Conservation (phyloP, 2,329 filamentous ascomycete genomes). For the Tolypocladium sp. region DNA sequence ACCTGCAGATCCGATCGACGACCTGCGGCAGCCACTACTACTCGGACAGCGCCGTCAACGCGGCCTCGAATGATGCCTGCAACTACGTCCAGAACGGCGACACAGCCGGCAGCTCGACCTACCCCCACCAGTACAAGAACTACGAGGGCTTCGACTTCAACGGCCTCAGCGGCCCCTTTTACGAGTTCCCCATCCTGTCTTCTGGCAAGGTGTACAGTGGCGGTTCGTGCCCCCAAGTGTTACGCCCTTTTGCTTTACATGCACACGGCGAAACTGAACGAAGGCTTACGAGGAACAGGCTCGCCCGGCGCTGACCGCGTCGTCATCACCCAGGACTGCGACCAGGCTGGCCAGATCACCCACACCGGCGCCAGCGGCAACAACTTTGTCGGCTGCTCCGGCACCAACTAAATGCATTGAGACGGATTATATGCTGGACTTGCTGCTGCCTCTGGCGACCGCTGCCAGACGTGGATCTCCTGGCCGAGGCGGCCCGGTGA, state of each 20-base stretch:
- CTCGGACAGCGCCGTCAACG: slow-evolving; percentile 14
- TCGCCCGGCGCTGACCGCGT: slow-evolving; percentile 58
- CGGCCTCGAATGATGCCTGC: slow-evolving; percentile 18
- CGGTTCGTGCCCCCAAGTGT: slow-evolving; percentile 14
- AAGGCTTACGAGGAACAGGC: slow-evolving; percentile 10
- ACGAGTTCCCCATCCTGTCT: slow-evolving; percentile 27
- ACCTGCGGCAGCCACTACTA: slow-evolving; percentile 21
- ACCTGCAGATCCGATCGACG: slow-evolving; percentile 12
- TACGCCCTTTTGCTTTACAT: too few relatives aligned
- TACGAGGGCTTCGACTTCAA: slow-evolving; percentile 25
- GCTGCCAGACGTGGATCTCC: too few relatives aligned
- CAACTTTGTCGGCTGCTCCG: slow-evolving; percentile 54
- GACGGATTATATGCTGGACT: not conserved
- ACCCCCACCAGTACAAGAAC: slow-evolving; percentile 31
- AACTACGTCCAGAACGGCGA: slow-evolving; percentile 10
- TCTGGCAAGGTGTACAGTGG: slow-evolving; percentile 23
- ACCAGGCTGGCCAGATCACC: slow-evolving; percentile 56
- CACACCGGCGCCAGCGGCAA: slow-evolving; percentile 62
- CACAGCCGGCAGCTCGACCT: slow-evolving; percentile 19
- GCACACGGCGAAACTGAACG: not conserved
- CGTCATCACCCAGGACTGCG: slow-evolving; percentile 43
- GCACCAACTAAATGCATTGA: slow-evolving; percentile 7
- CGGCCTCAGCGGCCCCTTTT: slow-evolving; percentile 21
- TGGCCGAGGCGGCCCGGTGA: not conserved
- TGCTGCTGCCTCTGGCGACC: too few relatives aligned